phyloP scores from a whole-genome alignment of 2,329 filamentous ascomycete genomes.

The Penicillium corylophilum region DNA sequence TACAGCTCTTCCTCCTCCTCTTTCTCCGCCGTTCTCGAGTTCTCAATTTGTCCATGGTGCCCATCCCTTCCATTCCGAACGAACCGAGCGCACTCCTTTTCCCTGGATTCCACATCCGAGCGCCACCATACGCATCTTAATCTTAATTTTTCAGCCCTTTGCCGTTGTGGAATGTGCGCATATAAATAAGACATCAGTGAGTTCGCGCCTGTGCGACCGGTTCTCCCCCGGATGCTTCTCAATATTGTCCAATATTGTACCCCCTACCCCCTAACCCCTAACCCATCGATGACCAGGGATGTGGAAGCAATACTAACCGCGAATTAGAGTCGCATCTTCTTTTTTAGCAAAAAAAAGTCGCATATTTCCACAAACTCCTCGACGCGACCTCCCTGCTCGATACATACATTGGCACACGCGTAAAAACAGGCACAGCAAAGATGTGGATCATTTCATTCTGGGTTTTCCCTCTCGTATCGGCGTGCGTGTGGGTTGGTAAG shows the following conservation, averaged over 20 bases:
- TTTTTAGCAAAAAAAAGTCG: not conserved
- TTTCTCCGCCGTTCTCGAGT: too few relatives aligned
- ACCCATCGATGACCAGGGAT: not conserved
- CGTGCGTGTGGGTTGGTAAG: slow-evolving; percentile 55
- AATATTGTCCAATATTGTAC: not conserved
- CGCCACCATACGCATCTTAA: slow-evolving; percentile 7
- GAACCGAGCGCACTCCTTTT: not conserved
- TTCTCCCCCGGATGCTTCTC: not conserved
- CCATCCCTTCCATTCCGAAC: not conserved
- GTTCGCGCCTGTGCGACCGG: not conserved
- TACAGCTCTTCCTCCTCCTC: too few relatives aligned
- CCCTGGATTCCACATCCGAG: slow-evolving; percentile 3
- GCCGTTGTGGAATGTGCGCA: slow-evolving; percentile 4
- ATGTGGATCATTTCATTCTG: slow-evolving; percentile 50
- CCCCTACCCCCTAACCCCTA: too few relatives aligned
- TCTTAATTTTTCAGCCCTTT: slow-evolving; percentile 2
- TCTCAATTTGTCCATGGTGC: not conserved
- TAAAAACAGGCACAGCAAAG: slow-evolving; percentile 4
- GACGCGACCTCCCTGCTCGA: not conserved
- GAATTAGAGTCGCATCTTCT: not conserved
- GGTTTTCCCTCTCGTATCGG: slow-evolving; percentile 60
- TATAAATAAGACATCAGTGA: not conserved
- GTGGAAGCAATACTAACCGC: not conserved
- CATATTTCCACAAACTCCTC: not conserved
- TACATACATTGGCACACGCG: not conserved